Evolutionary conservation across 352 stramenopile species (phyloP).

Genomic region (Phytophthora quininea): DNA sequence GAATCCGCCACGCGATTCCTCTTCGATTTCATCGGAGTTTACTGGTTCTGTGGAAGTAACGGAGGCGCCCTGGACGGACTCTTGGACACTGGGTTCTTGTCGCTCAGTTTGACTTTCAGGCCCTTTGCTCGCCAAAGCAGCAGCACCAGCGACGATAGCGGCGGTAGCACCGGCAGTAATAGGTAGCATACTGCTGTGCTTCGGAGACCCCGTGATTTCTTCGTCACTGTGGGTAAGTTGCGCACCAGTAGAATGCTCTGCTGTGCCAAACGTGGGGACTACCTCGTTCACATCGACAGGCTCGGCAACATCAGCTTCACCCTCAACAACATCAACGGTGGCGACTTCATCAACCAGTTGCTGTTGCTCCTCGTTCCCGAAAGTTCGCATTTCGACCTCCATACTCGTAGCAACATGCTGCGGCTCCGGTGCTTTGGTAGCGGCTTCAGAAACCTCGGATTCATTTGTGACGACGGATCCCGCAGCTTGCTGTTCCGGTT

Average conservation of each 20-base stretch:
- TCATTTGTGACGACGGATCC: background rate
- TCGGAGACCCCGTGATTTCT: background rate
- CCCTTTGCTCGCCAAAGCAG: background rate
- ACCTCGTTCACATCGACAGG: background rate
- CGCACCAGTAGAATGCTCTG: background rate
- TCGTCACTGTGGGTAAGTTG: background rate
- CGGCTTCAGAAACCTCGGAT: background rate
- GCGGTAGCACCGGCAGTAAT: background rate
- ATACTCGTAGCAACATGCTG: background rate
- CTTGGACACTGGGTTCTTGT: background rate
- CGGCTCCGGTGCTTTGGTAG: background rate
- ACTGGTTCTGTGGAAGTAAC: background rate
- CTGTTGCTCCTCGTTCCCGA: background rate
- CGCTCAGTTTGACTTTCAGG: background rate
- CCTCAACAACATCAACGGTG: background rate
- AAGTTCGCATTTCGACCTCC: background rate
- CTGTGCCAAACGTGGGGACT: background rate
- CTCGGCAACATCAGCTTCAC: background rate
- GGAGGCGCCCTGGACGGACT: too few relatives aligned
- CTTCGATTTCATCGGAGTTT: background rate
- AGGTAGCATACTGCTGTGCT: background rate
- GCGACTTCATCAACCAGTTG: background rate
- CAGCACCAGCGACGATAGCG: background rate
- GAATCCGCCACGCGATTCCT: conserved; percentile 23
- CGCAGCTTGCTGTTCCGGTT: conserved; percentile 1